Evolutionary conservation across 306 rosid species (phyloP).

Genomic region (Cucumis hystrix): DNA sequence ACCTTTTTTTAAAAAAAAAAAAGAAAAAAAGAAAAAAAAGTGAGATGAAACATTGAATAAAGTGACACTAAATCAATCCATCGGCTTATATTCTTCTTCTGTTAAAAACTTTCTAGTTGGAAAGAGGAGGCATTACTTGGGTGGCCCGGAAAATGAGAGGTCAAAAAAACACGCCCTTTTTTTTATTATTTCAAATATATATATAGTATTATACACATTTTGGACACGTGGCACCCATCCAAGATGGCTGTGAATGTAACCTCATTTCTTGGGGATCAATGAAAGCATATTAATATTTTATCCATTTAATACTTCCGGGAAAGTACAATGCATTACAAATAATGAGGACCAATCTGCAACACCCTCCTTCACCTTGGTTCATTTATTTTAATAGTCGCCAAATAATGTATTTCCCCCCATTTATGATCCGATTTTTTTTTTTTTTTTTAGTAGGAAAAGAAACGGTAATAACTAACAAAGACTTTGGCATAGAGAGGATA

Average conservation of each 20-base stretch:
- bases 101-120: neutral
- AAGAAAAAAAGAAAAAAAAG: neutral
- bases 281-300: neutral
- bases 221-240: neutral
- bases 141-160: neutral
- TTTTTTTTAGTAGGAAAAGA: neutral
- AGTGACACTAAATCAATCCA: conserved; percentile 3
- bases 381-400: too few relatives aligned
- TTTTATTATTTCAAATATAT: too few relatives aligned
- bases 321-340: neutral
- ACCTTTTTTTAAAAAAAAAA: neutral
- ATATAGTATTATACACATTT: neutral
- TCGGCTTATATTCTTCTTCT: neutral
- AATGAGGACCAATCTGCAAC: neutral
- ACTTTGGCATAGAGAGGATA: neutral
- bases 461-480: neutral
- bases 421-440: too few relatives aligned
- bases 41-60: neutral
- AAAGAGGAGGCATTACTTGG: neutral
- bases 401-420: too few relatives aligned
- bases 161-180: neutral
- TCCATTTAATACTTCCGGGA: neutral
- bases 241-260: too few relatives aligned
- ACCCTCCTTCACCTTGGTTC: too few relatives aligned
- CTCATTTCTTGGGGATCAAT: neutral